phyloP scores from a whole-genome alignment of 768 basidiomycete species.

The Collybia nuda region DNA sequence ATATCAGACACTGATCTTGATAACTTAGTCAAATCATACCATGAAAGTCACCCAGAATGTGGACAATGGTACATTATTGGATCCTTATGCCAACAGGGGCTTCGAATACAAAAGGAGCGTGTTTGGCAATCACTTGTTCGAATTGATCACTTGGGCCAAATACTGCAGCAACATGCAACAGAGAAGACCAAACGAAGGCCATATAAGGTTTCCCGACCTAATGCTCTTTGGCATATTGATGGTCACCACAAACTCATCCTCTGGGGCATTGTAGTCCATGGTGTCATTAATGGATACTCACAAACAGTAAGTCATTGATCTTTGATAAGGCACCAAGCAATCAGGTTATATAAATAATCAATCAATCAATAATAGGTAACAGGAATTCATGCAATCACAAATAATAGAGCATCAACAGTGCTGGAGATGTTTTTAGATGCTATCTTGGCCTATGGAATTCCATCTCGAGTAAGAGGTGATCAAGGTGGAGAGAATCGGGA shows the following conservation, averaged over 20 bases:
- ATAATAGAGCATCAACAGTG: constrained; percentile 27
- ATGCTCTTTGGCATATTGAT: constrained; percentile 31
- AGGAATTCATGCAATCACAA: constrained; percentile 21
- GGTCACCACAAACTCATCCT: constrained; percentile 33
- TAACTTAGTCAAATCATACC: constrained; percentile 14
- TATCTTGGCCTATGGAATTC: constrained; percentile 18
- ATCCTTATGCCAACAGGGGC: constrained; percentile 20
- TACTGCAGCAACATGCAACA: constrained; percentile 11
- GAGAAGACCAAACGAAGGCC: constrained; percentile 17
- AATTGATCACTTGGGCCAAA: constrained; percentile 24
- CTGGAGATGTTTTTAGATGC: constrained; percentile 22
- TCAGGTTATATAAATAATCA: too few species aligned
- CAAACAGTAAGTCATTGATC: constrained; percentile 21
- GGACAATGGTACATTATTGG: constrained; percentile 27
- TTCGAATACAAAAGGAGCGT: constrained; percentile 21
- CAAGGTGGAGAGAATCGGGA: constrained; percentile 32
- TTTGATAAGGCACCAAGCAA: too few species aligned
- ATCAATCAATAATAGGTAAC: constrained; percentile 16
- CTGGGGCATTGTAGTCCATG: constrained; percentile 28
- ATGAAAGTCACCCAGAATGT: constrained; percentile 14
- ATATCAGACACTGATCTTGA: constrained; percentile 1
- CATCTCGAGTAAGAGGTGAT: constrained; percentile 31
- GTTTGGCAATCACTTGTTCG: constrained; percentile 18
- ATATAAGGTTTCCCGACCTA: constrained; percentile 20
- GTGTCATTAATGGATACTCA: constrained; percentile 21